A percentile compares a stretch with the other conserved stretches of the same genome.
These are phyloP conservation scores for Pichia norvegensis DNA, from an alignment of 1,139 yeast species.

Conservation along the genomic window DNA sequence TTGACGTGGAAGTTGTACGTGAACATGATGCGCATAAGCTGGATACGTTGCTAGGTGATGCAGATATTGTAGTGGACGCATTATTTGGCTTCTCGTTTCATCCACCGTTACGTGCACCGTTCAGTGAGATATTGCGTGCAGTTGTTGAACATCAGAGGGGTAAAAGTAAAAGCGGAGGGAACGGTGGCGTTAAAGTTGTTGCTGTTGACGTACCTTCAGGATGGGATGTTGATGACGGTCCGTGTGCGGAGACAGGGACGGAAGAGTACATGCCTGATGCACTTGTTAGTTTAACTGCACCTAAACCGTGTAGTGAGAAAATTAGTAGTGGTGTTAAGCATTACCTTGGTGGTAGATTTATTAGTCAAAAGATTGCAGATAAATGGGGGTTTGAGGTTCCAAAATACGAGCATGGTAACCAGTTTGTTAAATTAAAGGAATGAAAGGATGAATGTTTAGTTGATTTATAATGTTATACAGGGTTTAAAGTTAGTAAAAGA, in stretches of 20 bases:
- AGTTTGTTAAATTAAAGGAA: slow-evolving; percentile 29
- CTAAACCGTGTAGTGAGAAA: slow-evolving; percentile 71
- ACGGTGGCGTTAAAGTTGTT: slow-evolving; percentile 30
- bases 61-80: slow-evolving; percentile 61
- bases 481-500: neutral
- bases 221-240: slow-evolving; percentile 93
- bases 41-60: slow-evolving; percentile 13
- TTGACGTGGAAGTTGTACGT: slow-evolving; percentile 41
- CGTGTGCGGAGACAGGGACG: slow-evolving; percentile 36
- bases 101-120: slow-evolving; percentile 83
- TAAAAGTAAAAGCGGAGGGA: too few species aligned
- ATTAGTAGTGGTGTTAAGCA: slow-evolving; percentile 44
- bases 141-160: slow-evolving; percentile 36
- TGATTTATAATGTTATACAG: slow-evolving; percentile 1
- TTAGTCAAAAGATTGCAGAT: slow-evolving; percentile 55
- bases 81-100: slow-evolving; percentile 89
- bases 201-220: slow-evolving; percentile 93
- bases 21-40: slow-evolving; percentile 27
- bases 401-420: slow-evolving; percentile 45
- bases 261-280: slow-evolving; percentile 46
- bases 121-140: slow-evolving; percentile 46
- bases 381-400: slow-evolving; percentile 65
- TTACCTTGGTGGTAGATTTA: slow-evolving; percentile 86
- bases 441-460: neutral
- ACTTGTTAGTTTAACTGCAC: slow-evolving; percentile 83